A percentile compares a stretch with the other conserved stretches of the same genome.
phyloP scores from a whole-genome alignment of 139 green algal species.

The Yamagishiella unicocca region DNA sequence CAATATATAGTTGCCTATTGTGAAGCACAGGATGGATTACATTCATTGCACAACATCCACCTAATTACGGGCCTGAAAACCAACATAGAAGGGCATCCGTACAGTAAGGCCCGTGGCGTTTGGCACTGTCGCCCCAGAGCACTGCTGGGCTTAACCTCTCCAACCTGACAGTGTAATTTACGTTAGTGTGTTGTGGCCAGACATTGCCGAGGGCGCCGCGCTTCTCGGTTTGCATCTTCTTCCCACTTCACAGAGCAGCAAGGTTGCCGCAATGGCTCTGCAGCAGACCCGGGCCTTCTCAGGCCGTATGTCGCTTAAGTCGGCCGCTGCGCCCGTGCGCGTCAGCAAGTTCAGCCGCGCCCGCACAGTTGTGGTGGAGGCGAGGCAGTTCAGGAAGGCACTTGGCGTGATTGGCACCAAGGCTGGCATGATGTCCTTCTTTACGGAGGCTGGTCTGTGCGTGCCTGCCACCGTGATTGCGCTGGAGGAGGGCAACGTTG shows the following conservation, averaged over 20 bases:
- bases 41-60: too few species aligned
- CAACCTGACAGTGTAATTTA: too few species aligned
- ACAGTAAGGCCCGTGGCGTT: too few species aligned
- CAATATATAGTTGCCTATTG: too few species aligned
- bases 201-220: too few species aligned
- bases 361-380: conserved; percentile 33
- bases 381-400: conserved; percentile 41
- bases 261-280: conserved; percentile 42
- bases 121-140: too few species aligned
- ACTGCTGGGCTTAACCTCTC: too few species aligned
- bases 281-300: conserved; percentile 36
- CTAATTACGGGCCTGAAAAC: too few species aligned
- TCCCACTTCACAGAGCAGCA: conserved; percentile 8
- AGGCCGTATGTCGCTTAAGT: background rate
- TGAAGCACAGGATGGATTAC: too few species aligned
- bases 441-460: conserved; percentile 88
- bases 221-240: too few species aligned
- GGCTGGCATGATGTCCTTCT: conserved; percentile 97
- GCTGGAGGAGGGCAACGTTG: conserved; percentile 92
- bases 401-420: conserved; percentile 95
- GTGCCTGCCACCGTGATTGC: conserved; percentile 94
- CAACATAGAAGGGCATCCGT: too few species aligned
- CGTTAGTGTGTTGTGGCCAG: too few species aligned
- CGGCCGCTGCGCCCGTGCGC: conserved; percentile 8
- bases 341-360: conserved; percentile 9